Conservation (phyloP, 768 basidiomycete species). For the Leccinum truebloodii region DNA sequence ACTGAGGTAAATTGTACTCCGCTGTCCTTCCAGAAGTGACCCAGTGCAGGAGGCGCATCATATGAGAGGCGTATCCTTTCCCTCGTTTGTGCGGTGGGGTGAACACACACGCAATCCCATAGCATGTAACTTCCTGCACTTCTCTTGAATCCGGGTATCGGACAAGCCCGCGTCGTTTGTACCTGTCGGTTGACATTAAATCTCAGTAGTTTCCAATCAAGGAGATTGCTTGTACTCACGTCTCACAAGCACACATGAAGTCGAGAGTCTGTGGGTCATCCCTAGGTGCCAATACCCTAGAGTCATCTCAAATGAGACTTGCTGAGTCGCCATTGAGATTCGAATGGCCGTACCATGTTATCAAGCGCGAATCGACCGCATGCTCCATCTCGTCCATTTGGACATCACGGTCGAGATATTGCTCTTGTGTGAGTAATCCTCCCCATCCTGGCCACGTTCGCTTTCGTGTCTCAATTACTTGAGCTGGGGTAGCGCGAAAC, state of each 20-base stretch:
- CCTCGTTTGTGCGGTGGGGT: conserved; percentile 50
- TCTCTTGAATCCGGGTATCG: conserved; percentile 26
- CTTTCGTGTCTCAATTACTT: conserved; percentile 43
- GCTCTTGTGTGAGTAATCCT: conserved; percentile 41
- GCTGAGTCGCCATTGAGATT: not conserved
- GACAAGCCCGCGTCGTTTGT: conserved; percentile 35
- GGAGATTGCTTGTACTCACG: conserved; percentile 40
- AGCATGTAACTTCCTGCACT: conserved; percentile 41
- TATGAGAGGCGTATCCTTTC: conserved; percentile 59
- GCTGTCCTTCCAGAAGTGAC: conserved; percentile 40
- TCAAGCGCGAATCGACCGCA: conserved; percentile 45
- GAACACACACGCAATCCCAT: conserved; percentile 58
- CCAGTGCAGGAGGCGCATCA: conserved; percentile 68
- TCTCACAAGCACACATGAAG: conserved; percentile 63
- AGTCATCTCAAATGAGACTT: not conserved
- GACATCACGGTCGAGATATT: conserved; percentile 46
- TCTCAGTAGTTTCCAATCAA: conserved; percentile 1
- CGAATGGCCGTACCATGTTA: conserved; percentile 45
- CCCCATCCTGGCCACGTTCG: conserved; percentile 46
- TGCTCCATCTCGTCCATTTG: conserved; percentile 44
- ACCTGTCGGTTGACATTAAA: conserved; percentile 25
- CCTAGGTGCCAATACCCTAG: conserved; percentile 60
- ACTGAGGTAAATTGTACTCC: conserved; percentile 33
- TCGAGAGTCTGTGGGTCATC: conserved; percentile 49
- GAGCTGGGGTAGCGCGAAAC: conserved; percentile 49